These are phyloP conservation scores for Camelina laxa DNA, from an alignment of 345 rosid genomes.

Conservation along the genomic window DNA sequence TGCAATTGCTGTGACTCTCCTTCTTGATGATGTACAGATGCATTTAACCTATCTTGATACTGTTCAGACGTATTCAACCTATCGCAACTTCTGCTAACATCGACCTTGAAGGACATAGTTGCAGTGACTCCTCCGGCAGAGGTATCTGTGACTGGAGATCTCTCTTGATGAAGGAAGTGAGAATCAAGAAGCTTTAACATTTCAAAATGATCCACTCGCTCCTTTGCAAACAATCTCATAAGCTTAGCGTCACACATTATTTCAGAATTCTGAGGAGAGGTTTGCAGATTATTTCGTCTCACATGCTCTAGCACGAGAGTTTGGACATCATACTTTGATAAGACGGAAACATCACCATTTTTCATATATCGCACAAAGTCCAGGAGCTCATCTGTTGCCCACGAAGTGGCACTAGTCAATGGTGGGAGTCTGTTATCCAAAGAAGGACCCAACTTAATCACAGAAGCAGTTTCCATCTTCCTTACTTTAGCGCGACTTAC, in stretches of 20 bases:
- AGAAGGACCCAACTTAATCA: conserved; percentile 37
- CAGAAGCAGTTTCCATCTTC: conserved; percentile 46
- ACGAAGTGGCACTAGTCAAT: conserved; percentile 47
- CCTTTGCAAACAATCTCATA: conserved; percentile 63
- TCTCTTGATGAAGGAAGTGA: conserved; percentile 65
- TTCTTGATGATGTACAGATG: conserved; percentile 21
- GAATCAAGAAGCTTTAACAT: conserved; percentile 86
- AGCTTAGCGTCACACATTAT: conserved; percentile 78
- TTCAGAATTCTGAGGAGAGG: conserved; percentile 59
- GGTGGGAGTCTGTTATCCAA: conserved; percentile 37
- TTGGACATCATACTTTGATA: conserved; percentile 76
- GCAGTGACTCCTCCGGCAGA: conserved; percentile 46
- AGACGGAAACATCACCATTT: conserved; percentile 63
- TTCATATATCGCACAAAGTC: conserved; percentile 81
- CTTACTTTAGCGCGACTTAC: conserved; percentile 54
- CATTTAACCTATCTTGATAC: conserved; percentile 17
- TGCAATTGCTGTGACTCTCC: conserved; percentile 20
- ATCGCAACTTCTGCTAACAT: conserved; percentile 18
- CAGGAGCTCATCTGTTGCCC: conserved; percentile 90
- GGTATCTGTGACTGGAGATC: conserved; percentile 44
- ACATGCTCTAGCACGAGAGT: conserved; percentile 74
- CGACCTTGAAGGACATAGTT: conserved; percentile 43
- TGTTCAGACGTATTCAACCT: conserved; percentile 29
- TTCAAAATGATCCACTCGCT: conserved; percentile 70
- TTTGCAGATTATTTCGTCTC: conserved; percentile 64